These are phyloP conservation scores for Lactarius pseudohatsudake DNA, from an alignment of 768 basidiomycete species.

Conservation along the genomic window DNA sequence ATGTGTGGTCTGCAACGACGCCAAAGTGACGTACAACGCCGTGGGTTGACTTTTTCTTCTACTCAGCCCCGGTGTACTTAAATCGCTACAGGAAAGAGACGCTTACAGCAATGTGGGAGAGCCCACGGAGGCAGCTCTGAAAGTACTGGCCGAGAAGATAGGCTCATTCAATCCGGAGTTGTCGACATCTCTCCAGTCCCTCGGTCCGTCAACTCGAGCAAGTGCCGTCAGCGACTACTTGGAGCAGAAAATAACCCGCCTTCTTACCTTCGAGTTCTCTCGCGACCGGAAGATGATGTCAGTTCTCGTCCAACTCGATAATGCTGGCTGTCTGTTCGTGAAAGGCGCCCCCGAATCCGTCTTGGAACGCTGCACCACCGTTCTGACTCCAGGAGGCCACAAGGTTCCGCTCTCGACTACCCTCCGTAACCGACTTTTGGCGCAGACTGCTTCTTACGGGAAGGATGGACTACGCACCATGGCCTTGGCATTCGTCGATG, in stretches of 20 bases:
- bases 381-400: constrained; percentile 57
- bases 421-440: constrained; percentile 60
- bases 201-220: constrained; percentile 63
- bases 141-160: constrained; percentile 93
- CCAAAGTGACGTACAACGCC: constrained; percentile 80
- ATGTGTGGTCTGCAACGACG: constrained; percentile 90
- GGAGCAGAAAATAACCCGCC: constrained; percentile 69
- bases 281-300: constrained; percentile 99
- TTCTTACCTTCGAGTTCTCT: constrained; percentile 96
- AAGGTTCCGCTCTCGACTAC: constrained; percentile 62
- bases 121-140: constrained; percentile 96
- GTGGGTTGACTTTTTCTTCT: constrained; percentile 43
- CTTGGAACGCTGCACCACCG: constrained; percentile 81
- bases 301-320: constrained; percentile 75
- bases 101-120: constrained; percentile 86
- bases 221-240: constrained; percentile 85
- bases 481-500: constrained; percentile 84
- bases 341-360: constrained; percentile 98
- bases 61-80: constrained; percentile 14
- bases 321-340: constrained; percentile 77
- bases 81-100: constrained; percentile 63
- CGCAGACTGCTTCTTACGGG: constrained; percentile 72
- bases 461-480: constrained; percentile 84
- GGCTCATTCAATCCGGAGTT: constrained; percentile 66
- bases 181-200: constrained; percentile 52